Conservation (phyloP, 306 rosid genomes). For the Glycine tomentella region DNA sequence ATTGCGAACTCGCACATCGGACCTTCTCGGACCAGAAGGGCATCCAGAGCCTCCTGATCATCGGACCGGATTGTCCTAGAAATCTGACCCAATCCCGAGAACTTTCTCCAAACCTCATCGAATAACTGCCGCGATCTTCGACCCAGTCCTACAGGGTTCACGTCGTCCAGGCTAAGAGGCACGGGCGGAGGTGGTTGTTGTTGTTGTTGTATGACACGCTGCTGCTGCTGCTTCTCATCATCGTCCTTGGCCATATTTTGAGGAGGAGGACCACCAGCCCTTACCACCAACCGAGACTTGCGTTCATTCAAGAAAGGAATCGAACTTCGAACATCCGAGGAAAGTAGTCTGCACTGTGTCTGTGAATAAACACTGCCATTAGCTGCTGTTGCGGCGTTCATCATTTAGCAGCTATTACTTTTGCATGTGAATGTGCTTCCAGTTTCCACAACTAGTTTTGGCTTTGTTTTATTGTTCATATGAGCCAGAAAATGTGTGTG, state of each 20-base stretch:
- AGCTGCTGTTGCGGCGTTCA: conserved; percentile 42
- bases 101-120: conserved; percentile 96
- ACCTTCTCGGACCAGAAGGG: conserved; percentile 81
- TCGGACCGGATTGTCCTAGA: conserved; percentile 78
- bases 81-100: conserved; percentile 92
- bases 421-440: not conserved
- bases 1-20: conserved; percentile 94
- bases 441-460: not conserved
- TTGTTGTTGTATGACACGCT: conserved; percentile 3
- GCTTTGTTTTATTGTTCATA: not conserved
- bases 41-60: conserved; percentile 75
- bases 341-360: conserved; percentile 9
- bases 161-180: conserved; percentile 78
- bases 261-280: conserved; percentile 40
- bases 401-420: too few relatives aligned
- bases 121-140: conserved; percentile 83
- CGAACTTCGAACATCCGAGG: conserved; percentile 33
- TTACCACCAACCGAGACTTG: conserved; percentile 1
- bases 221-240: conserved; percentile 37
- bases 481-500: conserved; percentile 23
- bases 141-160: conserved; percentile 93
- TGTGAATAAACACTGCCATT: conserved; percentile 37
- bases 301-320: conserved; percentile 35
- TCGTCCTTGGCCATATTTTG: conserved; percentile 37
- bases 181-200: conserved; percentile 45